Evolutionary conservation across 208 protist species (phyloP).

Genomic region (Acanthamoeba lenticulata): DNA sequence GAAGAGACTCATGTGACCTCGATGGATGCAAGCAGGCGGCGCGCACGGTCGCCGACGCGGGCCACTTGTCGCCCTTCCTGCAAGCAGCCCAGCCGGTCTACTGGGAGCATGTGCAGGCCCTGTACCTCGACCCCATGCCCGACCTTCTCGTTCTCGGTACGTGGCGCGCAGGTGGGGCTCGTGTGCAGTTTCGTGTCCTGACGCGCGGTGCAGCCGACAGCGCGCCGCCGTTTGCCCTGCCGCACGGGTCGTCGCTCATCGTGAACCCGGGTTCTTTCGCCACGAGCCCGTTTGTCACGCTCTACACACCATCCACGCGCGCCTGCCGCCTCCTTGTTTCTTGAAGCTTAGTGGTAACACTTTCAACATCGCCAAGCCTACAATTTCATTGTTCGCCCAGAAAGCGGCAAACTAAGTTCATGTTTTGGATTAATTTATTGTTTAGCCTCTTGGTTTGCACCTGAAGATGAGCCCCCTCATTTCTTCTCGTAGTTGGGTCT

Average conservation of each 20-base stretch:
- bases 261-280: background rate
- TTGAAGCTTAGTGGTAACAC: background rate
- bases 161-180: background rate
- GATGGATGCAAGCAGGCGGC: too few relatives aligned
- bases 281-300: background rate
- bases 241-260: background rate
- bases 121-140: background rate
- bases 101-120: background rate
- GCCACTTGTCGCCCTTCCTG: background rate
- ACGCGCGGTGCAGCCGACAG: background rate
- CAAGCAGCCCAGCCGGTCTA: background rate
- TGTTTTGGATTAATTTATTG: background rate
- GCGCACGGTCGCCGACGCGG: background rate
- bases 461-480: background rate
- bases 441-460: background rate
- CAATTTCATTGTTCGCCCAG: too few relatives aligned
- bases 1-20: too few relatives aligned
- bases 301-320: background rate
- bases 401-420: too few relatives aligned
- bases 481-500: background rate
- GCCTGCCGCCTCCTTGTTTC: background rate
- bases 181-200: background rate
- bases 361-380: too few relatives aligned
- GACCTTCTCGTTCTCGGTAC: background rate
- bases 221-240: background rate